Evolutionary conservation across 2,329 filamentous ascomycete species (phyloP).

Genomic region (Tolypocladium tropicale): DNA sequence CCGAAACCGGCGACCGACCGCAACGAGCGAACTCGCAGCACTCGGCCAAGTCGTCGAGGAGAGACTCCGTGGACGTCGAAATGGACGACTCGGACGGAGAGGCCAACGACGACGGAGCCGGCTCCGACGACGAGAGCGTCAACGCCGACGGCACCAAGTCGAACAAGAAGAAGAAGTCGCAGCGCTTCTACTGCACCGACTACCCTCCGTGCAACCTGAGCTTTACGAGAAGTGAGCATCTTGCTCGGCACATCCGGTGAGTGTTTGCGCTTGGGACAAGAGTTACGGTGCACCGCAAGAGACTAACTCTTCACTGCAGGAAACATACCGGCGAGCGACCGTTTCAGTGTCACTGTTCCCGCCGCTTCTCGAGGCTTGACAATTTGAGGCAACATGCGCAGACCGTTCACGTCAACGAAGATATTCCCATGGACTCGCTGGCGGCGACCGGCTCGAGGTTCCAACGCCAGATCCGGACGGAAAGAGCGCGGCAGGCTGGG

Average conservation of each 20-base stretch:
- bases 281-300: background rate
- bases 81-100: constrained; percentile 70
- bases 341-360: constrained; percentile 90
- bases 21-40: constrained; percentile 45
- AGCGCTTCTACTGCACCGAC: constrained; percentile 92
- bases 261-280: background rate
- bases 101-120: constrained; percentile 36
- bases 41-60: constrained; percentile 42
- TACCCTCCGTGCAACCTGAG: constrained; percentile 90
- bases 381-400: constrained; percentile 95
- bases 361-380: constrained; percentile 86
- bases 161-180: constrained; percentile 90
- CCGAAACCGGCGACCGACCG: constrained; percentile 30
- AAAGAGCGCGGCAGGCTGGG: constrained; percentile 65
- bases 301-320: constrained; percentile 30
- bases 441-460: constrained; percentile 88
- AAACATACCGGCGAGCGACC: constrained; percentile 97
- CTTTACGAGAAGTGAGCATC: constrained; percentile 91
- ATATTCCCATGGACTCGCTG: constrained; percentile 87
- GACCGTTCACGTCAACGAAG: constrained; percentile 94
- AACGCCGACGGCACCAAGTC: constrained; percentile 57
- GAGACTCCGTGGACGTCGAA: constrained; percentile 59
- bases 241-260: constrained; percentile 87
- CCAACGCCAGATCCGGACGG: constrained; percentile 82
- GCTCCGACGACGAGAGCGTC: constrained; percentile 56